A percentile compares a stretch with the other conserved stretches of the same genome.
phyloP scores from a whole-genome alignment of 805 yeast genomes.

The Cyberlindnera mycetangii region DNA sequence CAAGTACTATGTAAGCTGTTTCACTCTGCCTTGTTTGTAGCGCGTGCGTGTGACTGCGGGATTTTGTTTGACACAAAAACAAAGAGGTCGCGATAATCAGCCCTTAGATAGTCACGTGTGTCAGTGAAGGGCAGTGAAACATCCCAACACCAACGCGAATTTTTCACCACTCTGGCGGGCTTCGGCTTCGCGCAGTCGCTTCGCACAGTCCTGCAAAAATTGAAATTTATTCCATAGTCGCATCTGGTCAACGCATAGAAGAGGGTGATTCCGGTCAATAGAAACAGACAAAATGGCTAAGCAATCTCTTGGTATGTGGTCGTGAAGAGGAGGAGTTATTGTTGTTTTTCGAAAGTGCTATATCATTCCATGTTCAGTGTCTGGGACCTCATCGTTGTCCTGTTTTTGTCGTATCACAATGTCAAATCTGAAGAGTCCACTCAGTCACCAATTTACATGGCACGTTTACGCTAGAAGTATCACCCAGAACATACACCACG shows the following conservation, averaged over 20 bases:
- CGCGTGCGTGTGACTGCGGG: background rate
- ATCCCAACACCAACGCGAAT: slow-evolving; percentile 7
- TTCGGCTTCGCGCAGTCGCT: slow-evolving; percentile 4
- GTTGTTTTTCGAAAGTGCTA: background rate
- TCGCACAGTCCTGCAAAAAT: slow-evolving; percentile 14
- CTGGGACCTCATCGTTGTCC: background rate
- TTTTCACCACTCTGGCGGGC: slow-evolving; percentile 3
- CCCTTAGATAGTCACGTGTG: slow-evolving; percentile 1
- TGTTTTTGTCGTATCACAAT: background rate
- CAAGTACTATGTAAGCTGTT: too few relatives aligned
- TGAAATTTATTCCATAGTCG: slow-evolving; percentile 19
- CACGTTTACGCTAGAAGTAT: background rate
- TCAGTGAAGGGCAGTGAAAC: slow-evolving; percentile 3
- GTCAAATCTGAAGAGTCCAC: background rate
- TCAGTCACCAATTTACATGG: background rate
- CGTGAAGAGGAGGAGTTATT: slow-evolving; percentile 1
- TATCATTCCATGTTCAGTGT: background rate
- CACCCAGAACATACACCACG: too few relatives aligned
- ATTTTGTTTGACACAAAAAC: background rate
- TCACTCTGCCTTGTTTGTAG: too few relatives aligned
- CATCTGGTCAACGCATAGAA: slow-evolving; percentile 5
- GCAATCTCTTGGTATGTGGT: slow-evolving; percentile 47
- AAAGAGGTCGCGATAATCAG: background rate
- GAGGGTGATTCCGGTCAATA: slow-evolving; percentile 10
- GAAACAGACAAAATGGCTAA: slow-evolving; percentile 40